Evolutionary conservation across 2,329 filamentous ascomycete species (phyloP).

Genomic region (Cercospora sesami): DNA sequence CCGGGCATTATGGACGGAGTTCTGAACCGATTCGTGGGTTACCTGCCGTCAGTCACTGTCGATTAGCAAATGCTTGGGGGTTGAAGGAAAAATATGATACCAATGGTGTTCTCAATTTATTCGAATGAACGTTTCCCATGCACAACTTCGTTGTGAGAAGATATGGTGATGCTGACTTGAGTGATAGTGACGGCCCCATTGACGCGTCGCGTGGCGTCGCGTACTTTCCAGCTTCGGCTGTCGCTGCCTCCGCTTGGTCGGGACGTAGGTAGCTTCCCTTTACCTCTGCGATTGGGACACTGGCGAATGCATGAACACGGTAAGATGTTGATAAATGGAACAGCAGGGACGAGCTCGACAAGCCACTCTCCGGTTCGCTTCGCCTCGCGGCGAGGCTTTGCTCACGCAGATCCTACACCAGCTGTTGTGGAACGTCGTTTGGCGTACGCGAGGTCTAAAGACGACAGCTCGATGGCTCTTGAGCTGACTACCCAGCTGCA

Average conservation of each 20-base stretch:
- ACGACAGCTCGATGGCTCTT: too few species aligned
- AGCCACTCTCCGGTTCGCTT: too few species aligned
- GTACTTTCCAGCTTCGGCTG: background rate
- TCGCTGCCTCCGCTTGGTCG: background rate
- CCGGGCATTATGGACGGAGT: conserved; percentile 3
- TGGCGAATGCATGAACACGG: too few species aligned
- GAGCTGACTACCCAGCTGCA: too few species aligned
- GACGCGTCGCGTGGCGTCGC: background rate
- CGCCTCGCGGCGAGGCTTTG: too few species aligned
- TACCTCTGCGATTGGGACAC: too few species aligned
- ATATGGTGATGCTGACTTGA: background rate
- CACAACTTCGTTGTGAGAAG: background rate
- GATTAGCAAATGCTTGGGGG: conserved; percentile 1
- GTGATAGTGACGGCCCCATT: background rate
- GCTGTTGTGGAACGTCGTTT: too few species aligned
- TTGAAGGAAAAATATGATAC: conserved; percentile 10
- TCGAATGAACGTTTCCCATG: background rate
- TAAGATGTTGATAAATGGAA: too few species aligned
- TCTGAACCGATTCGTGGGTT: background rate
- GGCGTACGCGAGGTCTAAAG: too few species aligned
- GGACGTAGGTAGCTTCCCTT: too few species aligned
- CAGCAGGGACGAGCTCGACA: too few species aligned
- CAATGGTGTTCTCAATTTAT: background rate
- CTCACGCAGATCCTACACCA: too few species aligned
- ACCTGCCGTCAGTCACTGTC: background rate